Percentiles rank a stretch among this genome's conserved stretches.
Evolutionary conservation across 208 protist genomes (phyloP).

Genomic region (Acanthamoeba divionensis): DNA sequence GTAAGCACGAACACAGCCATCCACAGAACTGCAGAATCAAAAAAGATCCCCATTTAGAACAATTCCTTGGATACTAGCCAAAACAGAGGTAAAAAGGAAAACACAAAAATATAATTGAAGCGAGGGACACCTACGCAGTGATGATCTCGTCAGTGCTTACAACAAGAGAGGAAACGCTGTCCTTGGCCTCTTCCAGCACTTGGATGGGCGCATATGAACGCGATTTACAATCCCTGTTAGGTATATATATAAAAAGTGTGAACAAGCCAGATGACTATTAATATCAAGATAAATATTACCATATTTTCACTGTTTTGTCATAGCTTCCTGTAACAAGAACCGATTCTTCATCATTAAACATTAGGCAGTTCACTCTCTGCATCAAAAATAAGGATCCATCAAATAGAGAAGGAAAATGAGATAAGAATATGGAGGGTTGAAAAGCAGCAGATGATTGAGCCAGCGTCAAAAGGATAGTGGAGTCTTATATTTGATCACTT

Average conservation of each 20-base stretch:
- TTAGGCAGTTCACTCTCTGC: constrained; percentile 54
- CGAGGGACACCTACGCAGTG: constrained; percentile 8
- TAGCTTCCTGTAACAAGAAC: constrained; percentile 50
- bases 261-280: neutral
- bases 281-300: neutral
- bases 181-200: constrained; percentile 52
- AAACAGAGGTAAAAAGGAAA: neutral
- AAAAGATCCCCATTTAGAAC: neutral
- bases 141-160: constrained; percentile 45
- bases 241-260: neutral
- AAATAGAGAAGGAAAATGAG: neutral
- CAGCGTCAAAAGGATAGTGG: neutral
- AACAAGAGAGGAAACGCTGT: constrained; percentile 50
- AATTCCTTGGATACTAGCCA: neutral
- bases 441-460: neutral
- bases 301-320: constrained; percentile 60
- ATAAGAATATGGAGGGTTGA: neutral
- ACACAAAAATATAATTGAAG: neutral
- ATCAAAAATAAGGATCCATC: neutral
- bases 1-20: constrained; percentile 56
- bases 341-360: constrained; percentile 44
- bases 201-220: constrained; percentile 51
- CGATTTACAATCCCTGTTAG: constrained; percentile 40
- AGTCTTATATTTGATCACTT: neutral
- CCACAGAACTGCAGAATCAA: constrained; percentile 1